These are phyloP conservation scores for Lentinula guzmanii DNA, from an alignment of 768 basidiomycete genomes.

Conservation along the genomic window DNA sequence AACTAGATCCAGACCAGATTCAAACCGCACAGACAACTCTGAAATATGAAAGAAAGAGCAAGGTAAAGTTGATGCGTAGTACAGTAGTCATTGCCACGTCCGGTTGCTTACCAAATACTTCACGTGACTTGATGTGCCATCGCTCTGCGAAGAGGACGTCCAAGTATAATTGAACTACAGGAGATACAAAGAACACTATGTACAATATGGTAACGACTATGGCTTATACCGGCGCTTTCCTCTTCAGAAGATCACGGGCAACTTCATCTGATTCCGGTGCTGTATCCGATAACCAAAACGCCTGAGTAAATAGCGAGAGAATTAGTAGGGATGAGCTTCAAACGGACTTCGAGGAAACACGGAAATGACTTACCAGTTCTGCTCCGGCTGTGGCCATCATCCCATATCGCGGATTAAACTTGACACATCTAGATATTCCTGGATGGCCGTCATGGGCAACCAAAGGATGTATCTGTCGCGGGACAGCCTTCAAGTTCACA, in stretches of 20 bases:
- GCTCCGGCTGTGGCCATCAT: constrained; percentile 86
- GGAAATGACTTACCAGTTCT: constrained; percentile 56
- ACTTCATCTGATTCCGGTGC: constrained; percentile 65
- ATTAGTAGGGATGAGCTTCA: constrained; percentile 2
- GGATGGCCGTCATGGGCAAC: constrained; percentile 70
- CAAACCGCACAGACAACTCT: too few relatives aligned
- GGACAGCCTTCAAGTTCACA: constrained; percentile 49
- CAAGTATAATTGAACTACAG: neutral
- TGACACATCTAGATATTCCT: constrained; percentile 79
- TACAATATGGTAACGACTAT: neutral
- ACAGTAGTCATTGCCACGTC: too few relatives aligned
- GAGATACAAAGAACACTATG: neutral
- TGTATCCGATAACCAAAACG: constrained; percentile 50
- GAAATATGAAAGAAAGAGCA: too few relatives aligned
- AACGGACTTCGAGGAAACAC: neutral
- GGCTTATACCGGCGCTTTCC: constrained; percentile 22
- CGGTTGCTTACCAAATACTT: too few relatives aligned
- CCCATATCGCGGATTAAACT: constrained; percentile 82
- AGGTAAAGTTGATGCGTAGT: too few relatives aligned
- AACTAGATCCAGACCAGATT: neutral
- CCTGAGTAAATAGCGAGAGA: constrained; percentile 17
- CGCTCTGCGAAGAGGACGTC: too few relatives aligned
- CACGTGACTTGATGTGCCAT: too few relatives aligned
- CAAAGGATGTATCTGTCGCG: constrained; percentile 35
- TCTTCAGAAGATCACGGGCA: constrained; percentile 63